Evolutionary conservation across 2,329 filamentous ascomycete genomes (phyloP).

Genomic region (Scopulariopsis brevicaulis): DNA sequence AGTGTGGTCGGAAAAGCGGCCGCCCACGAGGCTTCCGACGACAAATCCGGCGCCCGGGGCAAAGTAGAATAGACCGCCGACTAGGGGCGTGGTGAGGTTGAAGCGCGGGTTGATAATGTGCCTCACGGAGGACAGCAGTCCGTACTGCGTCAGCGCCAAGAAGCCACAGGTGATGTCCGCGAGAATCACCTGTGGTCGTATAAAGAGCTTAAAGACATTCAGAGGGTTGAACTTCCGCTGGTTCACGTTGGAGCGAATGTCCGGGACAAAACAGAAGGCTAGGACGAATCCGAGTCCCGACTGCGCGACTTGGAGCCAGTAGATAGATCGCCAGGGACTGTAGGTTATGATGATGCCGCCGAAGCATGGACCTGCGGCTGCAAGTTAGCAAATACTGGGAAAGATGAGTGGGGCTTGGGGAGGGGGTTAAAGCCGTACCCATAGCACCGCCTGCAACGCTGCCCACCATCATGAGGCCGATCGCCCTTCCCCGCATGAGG

Average conservation of each 20-base stretch:
- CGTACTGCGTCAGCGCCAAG: conserved; percentile 64
- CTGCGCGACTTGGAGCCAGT: conserved; percentile 64
- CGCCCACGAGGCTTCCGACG: conserved; percentile 59
- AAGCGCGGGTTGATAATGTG: conserved; percentile 68
- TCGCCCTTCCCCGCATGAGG: conserved; percentile 36
- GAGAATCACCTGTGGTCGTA: conserved; percentile 57
- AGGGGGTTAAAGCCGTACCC: neutral
- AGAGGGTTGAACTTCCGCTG: conserved; percentile 56
- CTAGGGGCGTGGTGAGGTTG: conserved; percentile 51
- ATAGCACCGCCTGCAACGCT: neutral
- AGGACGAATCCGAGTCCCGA: conserved; percentile 47
- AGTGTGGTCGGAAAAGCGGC: conserved; percentile 55
- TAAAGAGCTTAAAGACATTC: conserved; percentile 50
- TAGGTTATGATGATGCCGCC: conserved; percentile 70
- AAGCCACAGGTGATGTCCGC: conserved; percentile 44
- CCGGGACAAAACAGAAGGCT: conserved; percentile 56
- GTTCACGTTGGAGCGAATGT: conserved; percentile 59
- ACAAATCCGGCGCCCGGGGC: conserved; percentile 62
- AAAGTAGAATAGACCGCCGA: conserved; percentile 63
- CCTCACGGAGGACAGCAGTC: conserved; percentile 52
- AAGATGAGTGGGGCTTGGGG: neutral
- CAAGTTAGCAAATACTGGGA: neutral
- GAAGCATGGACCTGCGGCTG: conserved; percentile 48
- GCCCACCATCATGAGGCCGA: neutral
- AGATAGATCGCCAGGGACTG: conserved; percentile 61